Conservation (phyloP, 2,329 filamentous ascomycete species). For the Pleomassaria siparia region DNA sequence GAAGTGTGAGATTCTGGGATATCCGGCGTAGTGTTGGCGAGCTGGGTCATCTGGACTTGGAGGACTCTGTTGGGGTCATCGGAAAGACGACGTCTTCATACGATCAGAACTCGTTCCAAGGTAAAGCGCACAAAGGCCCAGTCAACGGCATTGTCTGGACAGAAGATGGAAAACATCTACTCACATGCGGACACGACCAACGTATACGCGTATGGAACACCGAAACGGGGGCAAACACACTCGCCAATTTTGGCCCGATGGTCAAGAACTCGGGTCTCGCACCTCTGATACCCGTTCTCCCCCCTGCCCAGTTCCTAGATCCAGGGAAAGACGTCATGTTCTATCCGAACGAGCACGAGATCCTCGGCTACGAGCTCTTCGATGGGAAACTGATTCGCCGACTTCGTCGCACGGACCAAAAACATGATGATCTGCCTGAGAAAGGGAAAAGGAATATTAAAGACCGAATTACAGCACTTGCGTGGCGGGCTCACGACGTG, state of each 20-base stretch:
- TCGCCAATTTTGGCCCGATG: constrained; percentile 82
- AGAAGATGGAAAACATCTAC: constrained; percentile 72
- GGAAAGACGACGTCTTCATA: constrained; percentile 48
- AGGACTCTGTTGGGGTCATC: constrained; percentile 73
- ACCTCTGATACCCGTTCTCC: constrained; percentile 46
- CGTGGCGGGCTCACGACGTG: constrained; percentile 71
- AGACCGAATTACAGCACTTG: constrained; percentile 68
- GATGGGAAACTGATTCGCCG: constrained; percentile 73
- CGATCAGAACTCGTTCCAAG: constrained; percentile 37
- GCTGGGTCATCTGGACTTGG: constrained; percentile 77
- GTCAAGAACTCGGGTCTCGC: constrained; percentile 66
- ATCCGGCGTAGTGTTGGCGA: constrained; percentile 75
- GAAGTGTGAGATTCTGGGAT: constrained; percentile 83
- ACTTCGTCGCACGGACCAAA: constrained; percentile 61
- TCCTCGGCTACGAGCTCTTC: constrained; percentile 77
- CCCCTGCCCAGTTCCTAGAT: constrained; percentile 62
- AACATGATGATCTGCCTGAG: constrained; percentile 23
- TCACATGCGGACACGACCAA: constrained; percentile 81
- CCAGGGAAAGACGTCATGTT: constrained; percentile 68
- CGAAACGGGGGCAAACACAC: constrained; percentile 77
- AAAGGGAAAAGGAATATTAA: constrained; percentile 41
- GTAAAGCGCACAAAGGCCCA: constrained; percentile 71
- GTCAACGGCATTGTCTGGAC: constrained; percentile 88
- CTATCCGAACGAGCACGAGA: constrained; percentile 75
- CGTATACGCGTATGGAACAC: constrained; percentile 87